phyloP scores from a whole-genome alignment of 306 rosid species.

The Quercus gilva region DNA sequence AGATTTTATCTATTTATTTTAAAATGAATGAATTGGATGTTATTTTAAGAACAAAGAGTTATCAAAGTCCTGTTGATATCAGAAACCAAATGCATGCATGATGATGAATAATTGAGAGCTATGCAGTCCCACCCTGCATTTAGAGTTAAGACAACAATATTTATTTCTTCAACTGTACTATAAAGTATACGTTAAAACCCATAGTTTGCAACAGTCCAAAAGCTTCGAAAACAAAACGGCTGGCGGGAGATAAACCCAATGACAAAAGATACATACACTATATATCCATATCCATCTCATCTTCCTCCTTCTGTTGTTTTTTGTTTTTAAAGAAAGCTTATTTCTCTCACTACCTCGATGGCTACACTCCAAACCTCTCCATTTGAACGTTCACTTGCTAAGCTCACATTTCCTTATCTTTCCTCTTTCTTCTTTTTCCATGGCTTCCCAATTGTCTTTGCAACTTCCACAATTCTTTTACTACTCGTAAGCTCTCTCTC shows the following conservation, averaged over 20 bases:
- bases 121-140: too few relatives aligned
- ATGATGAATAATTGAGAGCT: too few relatives aligned
- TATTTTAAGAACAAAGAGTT: too few relatives aligned
- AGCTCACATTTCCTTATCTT: neutral
- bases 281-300: neutral
- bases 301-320: neutral
- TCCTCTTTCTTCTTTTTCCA: constrained; percentile 25
- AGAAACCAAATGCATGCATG: too few relatives aligned
- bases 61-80: too few relatives aligned
- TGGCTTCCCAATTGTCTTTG: constrained; percentile 49
- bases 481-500: constrained; percentile 45
- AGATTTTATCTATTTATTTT: too few relatives aligned
- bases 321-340: too few relatives aligned
- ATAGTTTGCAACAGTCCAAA: constrained; percentile 1
- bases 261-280: neutral
- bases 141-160: too few relatives aligned
- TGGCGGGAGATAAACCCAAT: constrained; percentile 37
- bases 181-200: neutral
- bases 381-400: constrained; percentile 12
- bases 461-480: constrained; percentile 35
- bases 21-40: too few relatives aligned
- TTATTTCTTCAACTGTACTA: neutral
- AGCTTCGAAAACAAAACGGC: neutral
- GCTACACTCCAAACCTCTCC: constrained; percentile 29
- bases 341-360: constrained; percentile 33